Evolutionary conservation across 768 basidiomycete genomes (phyloP).

Genomic region (Pleurotus platypus): DNA sequence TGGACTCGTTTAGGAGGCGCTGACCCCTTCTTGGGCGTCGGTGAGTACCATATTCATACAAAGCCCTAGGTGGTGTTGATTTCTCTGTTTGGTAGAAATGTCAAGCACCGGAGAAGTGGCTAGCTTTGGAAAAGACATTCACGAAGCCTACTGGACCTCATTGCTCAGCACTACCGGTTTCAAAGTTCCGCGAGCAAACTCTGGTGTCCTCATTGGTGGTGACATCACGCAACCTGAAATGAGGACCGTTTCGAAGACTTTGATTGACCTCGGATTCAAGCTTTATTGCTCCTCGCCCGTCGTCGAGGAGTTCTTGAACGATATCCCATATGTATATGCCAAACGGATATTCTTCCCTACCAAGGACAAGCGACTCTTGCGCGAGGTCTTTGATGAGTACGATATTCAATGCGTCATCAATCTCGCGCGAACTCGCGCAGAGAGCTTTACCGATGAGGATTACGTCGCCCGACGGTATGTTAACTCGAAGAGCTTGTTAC

Average conservation of each 20-base stretch:
- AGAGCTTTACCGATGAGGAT: slow-evolving; percentile 82
- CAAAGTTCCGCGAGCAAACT: slow-evolving; percentile 79
- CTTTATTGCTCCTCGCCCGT: slow-evolving; percentile 82
- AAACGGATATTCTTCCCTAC: slow-evolving; percentile 96
- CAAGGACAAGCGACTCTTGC: slow-evolving; percentile 91
- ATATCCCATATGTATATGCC: slow-evolving; percentile 69
- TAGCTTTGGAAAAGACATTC: slow-evolving; percentile 87
- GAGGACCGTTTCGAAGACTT: slow-evolving; percentile 70
- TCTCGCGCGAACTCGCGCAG: slow-evolving; percentile 76
- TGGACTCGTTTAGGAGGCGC: slow-evolving; percentile 97
- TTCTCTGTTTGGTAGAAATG: slow-evolving; percentile 64
- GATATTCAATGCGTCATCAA: slow-evolving; percentile 96
- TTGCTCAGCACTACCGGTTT: slow-evolving; percentile 95
- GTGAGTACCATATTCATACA: slow-evolving; percentile 39
- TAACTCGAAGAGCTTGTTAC: not conserved
- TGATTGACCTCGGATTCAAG: slow-evolving; percentile 90
- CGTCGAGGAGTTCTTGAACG: slow-evolving; percentile 81
- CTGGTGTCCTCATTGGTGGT: slow-evolving; percentile 91
- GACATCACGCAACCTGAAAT: slow-evolving; percentile 88
- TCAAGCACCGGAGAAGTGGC: slow-evolving; percentile 98
- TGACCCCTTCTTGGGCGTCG: slow-evolving; percentile 94
- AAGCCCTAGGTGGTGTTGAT: not conserved
- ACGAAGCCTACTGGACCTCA: slow-evolving; percentile 96
- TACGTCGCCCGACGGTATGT: slow-evolving; percentile 90
- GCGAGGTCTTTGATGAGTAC: slow-evolving; percentile 90